Evolutionary conservation across 371 early-diverging fungal genomes (phyloP), one percentile per base, ranked within the genome.

Genomic region (Mucor mucedo): DNA sequence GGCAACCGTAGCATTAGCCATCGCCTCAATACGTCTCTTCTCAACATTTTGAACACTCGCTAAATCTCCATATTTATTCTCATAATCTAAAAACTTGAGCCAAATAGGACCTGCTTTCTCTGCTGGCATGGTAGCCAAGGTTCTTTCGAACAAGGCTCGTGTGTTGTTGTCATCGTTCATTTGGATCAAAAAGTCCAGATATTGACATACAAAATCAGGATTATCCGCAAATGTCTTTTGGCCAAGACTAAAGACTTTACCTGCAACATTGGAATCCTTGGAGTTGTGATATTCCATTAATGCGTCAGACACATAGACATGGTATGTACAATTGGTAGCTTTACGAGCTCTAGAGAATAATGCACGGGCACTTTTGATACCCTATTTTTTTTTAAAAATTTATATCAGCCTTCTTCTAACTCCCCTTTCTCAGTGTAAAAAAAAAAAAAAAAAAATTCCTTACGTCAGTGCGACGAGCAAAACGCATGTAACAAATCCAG

Each of bases 151-250:
- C 59, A 96, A 68, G 0, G 97, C 95, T 29, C 95, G 84, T 13
- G 93, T 88, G 62, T 98, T 98, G 68, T 90, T 94, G 60, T 94
- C 94, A 60, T 98, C 97, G 62, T 96, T 95, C 62, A 92, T 80
- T 66, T 88, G 81, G 39, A 96, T 91, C 55, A 98, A 79, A 62
- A 90, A 95, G 59, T 92, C 90, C 63, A 98, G 75, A 64, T 98
- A 96, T 49, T 93, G 82, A 39, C 82, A 73, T 9, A 91, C 87
- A 65, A 87, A 93, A n/a, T 83, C 88, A 2, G 89, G 78, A 59
- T 91, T 87, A 49, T 88, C 89, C 3, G 84, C 79, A 78, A 92
- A 94, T 3, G 77, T 63, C 73, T 94, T 96, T 62, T 93, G 78
- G 11, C 95, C 96, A 16, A 92, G 71, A 69, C 95, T 94, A 75